phyloP scores from a whole-genome alignment of 2,329 filamentous ascomycete genomes.

The Neonectria magnoliae region DNA sequence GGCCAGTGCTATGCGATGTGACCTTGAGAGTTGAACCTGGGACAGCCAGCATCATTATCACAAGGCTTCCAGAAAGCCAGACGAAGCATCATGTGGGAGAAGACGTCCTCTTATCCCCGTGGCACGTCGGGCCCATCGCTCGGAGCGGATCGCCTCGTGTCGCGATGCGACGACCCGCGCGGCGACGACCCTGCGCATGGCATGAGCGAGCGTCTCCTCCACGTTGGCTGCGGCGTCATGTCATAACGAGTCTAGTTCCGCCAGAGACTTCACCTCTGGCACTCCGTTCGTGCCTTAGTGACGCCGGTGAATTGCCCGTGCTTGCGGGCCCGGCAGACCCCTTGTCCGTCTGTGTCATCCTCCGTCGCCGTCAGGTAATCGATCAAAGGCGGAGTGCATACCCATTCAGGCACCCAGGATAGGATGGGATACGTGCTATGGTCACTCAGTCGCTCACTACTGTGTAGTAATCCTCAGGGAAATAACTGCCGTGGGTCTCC shows the following conservation, averaged over 20 bases:
- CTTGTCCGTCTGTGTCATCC: neutral
- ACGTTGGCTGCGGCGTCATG: neutral
- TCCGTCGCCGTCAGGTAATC: slow-evolving; percentile 20
- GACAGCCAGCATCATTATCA: neutral
- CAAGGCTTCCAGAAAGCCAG: slow-evolving; percentile 3
- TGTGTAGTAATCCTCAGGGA: neutral
- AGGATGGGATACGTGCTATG: neutral
- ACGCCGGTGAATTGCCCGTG: neutral
- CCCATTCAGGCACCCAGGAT: slow-evolving; percentile 5
- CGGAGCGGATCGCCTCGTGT: slow-evolving; percentile 8
- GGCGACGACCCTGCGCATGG: neutral
- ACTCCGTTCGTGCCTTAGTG: neutral
- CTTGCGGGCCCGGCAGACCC: neutral
- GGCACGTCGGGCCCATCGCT: slow-evolving; percentile 3
- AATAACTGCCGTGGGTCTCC: neutral
- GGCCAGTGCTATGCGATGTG: neutral
- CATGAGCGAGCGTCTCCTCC: neutral
- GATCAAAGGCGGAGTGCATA: slow-evolving; percentile 7
- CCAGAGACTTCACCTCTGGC: neutral
- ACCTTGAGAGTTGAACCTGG: neutral
- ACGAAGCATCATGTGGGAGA: neutral
- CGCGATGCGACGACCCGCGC: slow-evolving; percentile 25
- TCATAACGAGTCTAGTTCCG: neutral
- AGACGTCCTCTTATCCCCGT: slow-evolving; percentile 13
- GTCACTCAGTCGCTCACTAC: neutral